A percentile compares a stretch with the other conserved stretches of the same genome.
Evolutionary conservation across 345 rosid species (phyloP).

Genomic region (Pseudoturritis turrita): DNA sequence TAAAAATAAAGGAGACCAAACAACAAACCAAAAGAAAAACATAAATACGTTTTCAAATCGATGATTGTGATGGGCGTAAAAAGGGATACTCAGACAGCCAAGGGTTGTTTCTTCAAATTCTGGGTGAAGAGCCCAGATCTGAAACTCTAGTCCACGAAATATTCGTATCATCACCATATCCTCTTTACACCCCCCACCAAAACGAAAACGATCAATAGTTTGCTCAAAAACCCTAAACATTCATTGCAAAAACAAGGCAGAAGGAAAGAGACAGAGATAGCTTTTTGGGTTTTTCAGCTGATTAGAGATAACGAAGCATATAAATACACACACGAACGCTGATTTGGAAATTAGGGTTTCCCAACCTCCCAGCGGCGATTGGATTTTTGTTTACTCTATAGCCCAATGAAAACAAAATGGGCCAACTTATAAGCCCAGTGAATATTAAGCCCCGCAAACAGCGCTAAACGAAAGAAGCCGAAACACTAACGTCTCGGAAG

Average conservation of each 20-base stretch:
- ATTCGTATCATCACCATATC: slow-evolving; percentile 63
- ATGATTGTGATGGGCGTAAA: background rate
- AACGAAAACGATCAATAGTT: background rate
- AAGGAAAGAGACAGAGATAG: background rate
- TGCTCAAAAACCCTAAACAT: background rate
- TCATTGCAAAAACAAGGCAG: background rate
- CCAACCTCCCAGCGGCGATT: background rate
- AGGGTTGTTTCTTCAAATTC: slow-evolving; percentile 91
- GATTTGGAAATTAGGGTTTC: slow-evolving; percentile 20
- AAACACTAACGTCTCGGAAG: too few species aligned
- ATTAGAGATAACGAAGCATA: background rate
- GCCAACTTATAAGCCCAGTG: background rate
- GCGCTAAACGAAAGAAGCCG: too few species aligned
- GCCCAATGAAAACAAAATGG: background rate
- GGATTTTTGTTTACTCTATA: background rate
- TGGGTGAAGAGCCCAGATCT: slow-evolving; percentile 61
- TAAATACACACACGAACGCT: slow-evolving; percentile 5
- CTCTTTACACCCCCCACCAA: background rate
- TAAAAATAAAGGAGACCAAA: too few species aligned
- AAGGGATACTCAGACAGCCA: slow-evolving; percentile 97
- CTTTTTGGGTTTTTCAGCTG: background rate
- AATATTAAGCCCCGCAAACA: too few species aligned
- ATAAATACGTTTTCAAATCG: rapidly evolving
- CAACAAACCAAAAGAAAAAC: background rate
- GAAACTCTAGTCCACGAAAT: slow-evolving; percentile 98